Percentiles rank a stretch among this genome's conserved stretches.
Conservation (phyloP, 345 rosid species). For the Hibiscus tridactylites region DNA sequence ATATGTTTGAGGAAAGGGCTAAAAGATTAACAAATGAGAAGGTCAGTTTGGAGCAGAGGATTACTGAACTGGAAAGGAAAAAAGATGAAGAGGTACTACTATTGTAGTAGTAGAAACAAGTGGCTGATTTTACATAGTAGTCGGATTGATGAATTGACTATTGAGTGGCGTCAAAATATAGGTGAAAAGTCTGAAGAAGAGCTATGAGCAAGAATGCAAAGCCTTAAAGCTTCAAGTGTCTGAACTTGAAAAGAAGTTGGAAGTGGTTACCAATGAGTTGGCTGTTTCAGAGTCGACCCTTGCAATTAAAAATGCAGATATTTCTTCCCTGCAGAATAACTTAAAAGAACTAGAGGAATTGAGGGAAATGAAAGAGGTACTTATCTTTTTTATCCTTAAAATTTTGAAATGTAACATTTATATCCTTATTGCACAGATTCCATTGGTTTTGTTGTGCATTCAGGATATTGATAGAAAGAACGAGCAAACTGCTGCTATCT, state of each 20-base stretch:
- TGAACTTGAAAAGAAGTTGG: conserved; percentile 68
- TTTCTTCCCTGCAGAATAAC: conserved; percentile 47
- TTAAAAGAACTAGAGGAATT: conserved; percentile 83
- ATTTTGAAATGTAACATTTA: neutral
- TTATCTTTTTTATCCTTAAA: neutral
- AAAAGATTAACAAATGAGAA: conserved; percentile 52
- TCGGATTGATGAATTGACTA: conserved; percentile 15
- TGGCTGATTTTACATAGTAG: neutral
- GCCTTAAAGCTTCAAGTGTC: conserved; percentile 45
- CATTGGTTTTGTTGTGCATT: conserved; percentile 10
- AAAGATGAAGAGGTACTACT: conserved; percentile 68
- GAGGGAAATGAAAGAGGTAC: conserved; percentile 96
- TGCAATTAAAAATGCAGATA: conserved; percentile 41
- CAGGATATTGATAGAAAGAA: conserved; percentile 97
- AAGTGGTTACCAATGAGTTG: conserved; percentile 42
- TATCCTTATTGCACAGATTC: conserved; percentile 1
- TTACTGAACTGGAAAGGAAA: conserved; percentile 49
- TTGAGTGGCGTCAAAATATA: conserved; percentile 40
- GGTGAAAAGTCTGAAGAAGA: conserved; percentile 47
- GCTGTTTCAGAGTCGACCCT: conserved; percentile 44
- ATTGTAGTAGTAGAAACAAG: neutral
- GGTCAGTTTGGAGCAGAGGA: conserved; percentile 41
- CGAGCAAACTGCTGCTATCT: conserved; percentile 91
- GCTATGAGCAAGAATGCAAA: conserved; percentile 59
- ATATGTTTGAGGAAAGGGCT: conserved; percentile 38